Evolutionary conservation across 2,329 filamentous ascomycete species (phyloP).

Genomic region (Ceratocystis albifundus): DNA sequence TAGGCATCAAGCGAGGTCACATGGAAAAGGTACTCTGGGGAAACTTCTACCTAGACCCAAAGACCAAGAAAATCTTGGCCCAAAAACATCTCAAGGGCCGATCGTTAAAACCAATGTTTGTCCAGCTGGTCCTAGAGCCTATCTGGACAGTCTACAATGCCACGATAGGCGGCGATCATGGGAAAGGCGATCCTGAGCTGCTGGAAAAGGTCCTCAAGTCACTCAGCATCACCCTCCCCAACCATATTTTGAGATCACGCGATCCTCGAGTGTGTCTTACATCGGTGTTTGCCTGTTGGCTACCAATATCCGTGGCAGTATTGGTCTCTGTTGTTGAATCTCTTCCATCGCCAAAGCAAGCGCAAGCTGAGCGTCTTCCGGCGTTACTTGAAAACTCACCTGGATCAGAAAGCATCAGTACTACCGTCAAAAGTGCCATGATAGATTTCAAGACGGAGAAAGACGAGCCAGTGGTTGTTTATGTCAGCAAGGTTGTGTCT

Average conservation of each 20-base stretch:
- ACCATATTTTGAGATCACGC: slow-evolving; percentile 71
- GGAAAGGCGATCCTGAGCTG: slow-evolving; percentile 68
- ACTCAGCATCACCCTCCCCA: slow-evolving; percentile 67
- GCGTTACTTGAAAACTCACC: slow-evolving; percentile 70
- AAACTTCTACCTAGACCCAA: slow-evolving; percentile 90
- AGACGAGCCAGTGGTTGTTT: slow-evolving; percentile 73
- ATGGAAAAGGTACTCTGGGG: slow-evolving; percentile 96
- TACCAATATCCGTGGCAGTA: slow-evolving; percentile 83
- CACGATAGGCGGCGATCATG: slow-evolving; percentile 68
- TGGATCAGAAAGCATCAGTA: slow-evolving; percentile 58
- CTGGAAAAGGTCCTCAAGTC: slow-evolving; percentile 94
- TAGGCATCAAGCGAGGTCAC: slow-evolving; percentile 78
- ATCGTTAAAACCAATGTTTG: slow-evolving; percentile 89
- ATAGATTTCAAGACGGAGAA: slow-evolving; percentile 59
- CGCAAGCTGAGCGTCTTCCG: slow-evolving; percentile 70
- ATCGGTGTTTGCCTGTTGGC: slow-evolving; percentile 77
- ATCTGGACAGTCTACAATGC: slow-evolving; percentile 94
- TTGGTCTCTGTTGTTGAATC: slow-evolving; percentile 91
- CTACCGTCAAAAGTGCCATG: slow-evolving; percentile 66
- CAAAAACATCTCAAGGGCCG: slow-evolving; percentile 88
- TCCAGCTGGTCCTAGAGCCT: slow-evolving; percentile 87
- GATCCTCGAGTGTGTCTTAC: slow-evolving; percentile 76
- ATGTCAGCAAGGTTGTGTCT: slow-evolving; percentile 97
- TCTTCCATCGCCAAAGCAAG: slow-evolving; percentile 67
- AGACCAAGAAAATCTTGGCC: slow-evolving; percentile 85